Percentiles rank a stretch among this genome's conserved stretches.
phyloP scores from a whole-genome alignment of 2,329 filamentous ascomycete species.

The Clarireedia sp. region DNA sequence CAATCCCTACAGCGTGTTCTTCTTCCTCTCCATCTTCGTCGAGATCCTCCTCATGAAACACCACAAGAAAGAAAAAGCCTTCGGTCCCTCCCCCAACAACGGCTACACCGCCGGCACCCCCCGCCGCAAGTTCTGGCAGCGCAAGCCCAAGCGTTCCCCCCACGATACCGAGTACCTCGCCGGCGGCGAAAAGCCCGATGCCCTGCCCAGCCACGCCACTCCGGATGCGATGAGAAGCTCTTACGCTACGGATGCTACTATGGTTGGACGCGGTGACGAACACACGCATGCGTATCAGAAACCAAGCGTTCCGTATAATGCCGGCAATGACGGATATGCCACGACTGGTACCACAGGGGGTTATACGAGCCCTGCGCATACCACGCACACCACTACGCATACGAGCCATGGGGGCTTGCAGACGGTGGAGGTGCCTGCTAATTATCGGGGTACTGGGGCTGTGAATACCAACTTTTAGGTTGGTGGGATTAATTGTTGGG shows the following conservation, averaged over 20 bases:
- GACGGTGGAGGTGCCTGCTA: too few relatives aligned
- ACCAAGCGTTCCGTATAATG: too few relatives aligned
- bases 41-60: slow-evolving; percentile 62
- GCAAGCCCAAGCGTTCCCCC: slow-evolving; percentile 12
- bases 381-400: too few relatives aligned
- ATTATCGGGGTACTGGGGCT: too few relatives aligned
- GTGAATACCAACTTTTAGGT: too few relatives aligned
- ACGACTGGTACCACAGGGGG: too few relatives aligned
- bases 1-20: slow-evolving; percentile 52
- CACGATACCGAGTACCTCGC: neutral
- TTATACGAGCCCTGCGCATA: too few relatives aligned
- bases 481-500: too few relatives aligned
- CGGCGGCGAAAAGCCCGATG: slow-evolving; percentile 23
- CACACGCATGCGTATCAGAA: too few relatives aligned
- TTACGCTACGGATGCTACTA: slow-evolving; percentile 20
- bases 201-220: slow-evolving; percentile 33
- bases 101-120: slow-evolving; percentile 57
- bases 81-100: slow-evolving; percentile 57
- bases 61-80: slow-evolving; percentile 67
- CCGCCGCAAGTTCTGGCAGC: slow-evolving; percentile 30
- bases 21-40: slow-evolving; percentile 62
- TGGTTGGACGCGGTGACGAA: too few relatives aligned
- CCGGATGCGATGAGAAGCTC: slow-evolving; percentile 29
- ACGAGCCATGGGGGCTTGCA: too few relatives aligned
- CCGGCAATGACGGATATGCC: too few relatives aligned